Conservation (phyloP, 805 yeast species). For the Starmerella geochares region DNA sequence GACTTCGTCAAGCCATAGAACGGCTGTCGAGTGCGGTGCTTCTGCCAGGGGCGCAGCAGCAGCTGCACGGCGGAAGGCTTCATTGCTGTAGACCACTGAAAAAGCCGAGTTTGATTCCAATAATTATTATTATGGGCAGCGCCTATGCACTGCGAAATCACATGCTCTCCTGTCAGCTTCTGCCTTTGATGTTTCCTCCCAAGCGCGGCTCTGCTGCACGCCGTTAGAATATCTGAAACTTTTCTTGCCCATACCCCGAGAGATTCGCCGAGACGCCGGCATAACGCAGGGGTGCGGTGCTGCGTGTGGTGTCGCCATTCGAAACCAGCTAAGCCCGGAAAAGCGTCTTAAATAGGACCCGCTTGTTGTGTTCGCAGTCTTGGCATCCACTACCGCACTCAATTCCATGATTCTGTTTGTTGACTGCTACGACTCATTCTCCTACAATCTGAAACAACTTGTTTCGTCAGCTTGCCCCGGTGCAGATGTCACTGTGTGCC, state of each 20-base stretch:
- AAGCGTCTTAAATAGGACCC: not conserved
- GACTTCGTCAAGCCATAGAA: slow-evolving; percentile 70
- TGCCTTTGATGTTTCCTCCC: not conserved
- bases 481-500: slow-evolving; percentile 45
- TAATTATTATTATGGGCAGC: not conserved
- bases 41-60: slow-evolving; percentile 82
- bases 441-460: slow-evolving; percentile 64
- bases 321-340: not conserved
- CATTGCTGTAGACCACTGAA: slow-evolving; percentile 24
- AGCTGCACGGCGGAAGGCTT: slow-evolving; percentile 33
- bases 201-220: not conserved
- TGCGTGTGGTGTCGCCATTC: not conserved
- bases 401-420: slow-evolving; percentile 47
- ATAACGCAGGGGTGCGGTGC: not conserved
- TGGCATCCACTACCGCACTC: not conserved
- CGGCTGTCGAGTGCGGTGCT: slow-evolving; percentile 67
- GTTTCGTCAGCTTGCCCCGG: slow-evolving; percentile 41
- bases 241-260: not conserved
- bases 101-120: not conserved
- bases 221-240: not conserved
- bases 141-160: not conserved
- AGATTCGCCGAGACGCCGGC: not conserved
- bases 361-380: not conserved
- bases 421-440: slow-evolving; percentile 93
- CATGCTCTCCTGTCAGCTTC: not conserved